Evolutionary conservation across 2,329 filamentous ascomycete genomes (phyloP).

Genomic region (Pseudocercospora fijiensis): DNA sequence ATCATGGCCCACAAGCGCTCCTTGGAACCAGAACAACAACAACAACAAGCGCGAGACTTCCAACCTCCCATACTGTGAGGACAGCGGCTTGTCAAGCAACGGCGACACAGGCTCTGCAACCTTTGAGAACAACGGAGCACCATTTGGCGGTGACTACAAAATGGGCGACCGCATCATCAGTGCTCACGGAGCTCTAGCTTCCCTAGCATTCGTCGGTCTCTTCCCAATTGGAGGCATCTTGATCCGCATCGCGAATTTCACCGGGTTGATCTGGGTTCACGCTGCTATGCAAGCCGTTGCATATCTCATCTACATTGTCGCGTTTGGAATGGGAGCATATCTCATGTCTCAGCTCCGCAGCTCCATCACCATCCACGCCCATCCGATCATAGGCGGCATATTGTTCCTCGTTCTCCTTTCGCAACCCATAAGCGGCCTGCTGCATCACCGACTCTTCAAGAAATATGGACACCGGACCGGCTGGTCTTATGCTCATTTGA

Average conservation of each 20-base stretch:
- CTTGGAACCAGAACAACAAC: conserved; percentile 9
- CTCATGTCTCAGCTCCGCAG: conserved; percentile 45
- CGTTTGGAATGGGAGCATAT: conserved; percentile 54
- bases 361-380: conserved; percentile 42
- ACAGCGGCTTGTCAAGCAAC: neutral
- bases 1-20: conserved; percentile 20
- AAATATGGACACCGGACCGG: conserved; percentile 48
- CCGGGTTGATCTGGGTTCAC: conserved; percentile 48
- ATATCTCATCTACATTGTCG: conserved; percentile 50
- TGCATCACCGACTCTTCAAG: conserved; percentile 54
- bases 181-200: conserved; percentile 47
- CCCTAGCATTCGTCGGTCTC: conserved; percentile 47
- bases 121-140: conserved; percentile 15
- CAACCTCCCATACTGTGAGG: conserved; percentile 5
- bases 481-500: conserved; percentile 45
- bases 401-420: conserved; percentile 54
- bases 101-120: conserved; percentile 9
- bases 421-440: conserved; percentile 53
- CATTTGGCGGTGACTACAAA: conserved; percentile 26
- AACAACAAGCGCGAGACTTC: neutral
- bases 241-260: conserved; percentile 47
- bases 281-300: conserved; percentile 51
- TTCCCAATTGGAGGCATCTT: conserved; percentile 49
- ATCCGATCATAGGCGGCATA: conserved; percentile 56
- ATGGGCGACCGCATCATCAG: conserved; percentile 37